Percentiles rank a stretch among this genome's conserved stretches.
Conservation (phyloP, 371 early-diverging fungal species). For the Mucor plumbeus region DNA sequence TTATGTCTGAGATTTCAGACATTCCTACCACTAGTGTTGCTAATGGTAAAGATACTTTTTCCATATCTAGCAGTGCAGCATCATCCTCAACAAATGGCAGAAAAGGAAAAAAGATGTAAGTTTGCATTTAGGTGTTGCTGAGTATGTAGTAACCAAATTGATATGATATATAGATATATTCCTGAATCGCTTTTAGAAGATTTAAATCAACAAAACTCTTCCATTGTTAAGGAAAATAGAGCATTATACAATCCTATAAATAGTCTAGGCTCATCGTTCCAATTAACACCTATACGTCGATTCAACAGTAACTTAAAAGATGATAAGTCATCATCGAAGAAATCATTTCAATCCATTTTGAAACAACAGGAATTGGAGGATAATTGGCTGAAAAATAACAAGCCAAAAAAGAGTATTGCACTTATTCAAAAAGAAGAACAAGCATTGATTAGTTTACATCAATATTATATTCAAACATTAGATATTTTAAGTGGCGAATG, state of each 20-base stretch:
- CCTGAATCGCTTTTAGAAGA: constrained; percentile 25
- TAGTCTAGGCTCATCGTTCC: constrained; percentile 35
- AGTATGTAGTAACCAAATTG: not conserved
- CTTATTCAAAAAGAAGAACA: constrained; percentile 54
- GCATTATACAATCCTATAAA: constrained; percentile 29
- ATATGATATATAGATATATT: constrained; percentile 26
- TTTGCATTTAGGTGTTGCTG: not conserved
- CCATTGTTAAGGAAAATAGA: not conserved
- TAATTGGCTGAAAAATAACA: constrained; percentile 38
- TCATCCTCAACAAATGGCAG: not conserved
- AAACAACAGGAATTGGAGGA: constrained; percentile 50
- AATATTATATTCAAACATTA: constrained; percentile 49
- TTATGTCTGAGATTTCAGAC: not conserved
- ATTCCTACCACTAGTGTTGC: not conserved
- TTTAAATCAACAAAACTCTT: not conserved
- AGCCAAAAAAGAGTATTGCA: constrained; percentile 45
- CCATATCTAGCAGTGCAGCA: not conserved
- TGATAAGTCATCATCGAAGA: not conserved
- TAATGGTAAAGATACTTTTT: not conserved
- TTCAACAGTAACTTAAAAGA: not conserved
- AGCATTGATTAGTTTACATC: constrained; percentile 39
- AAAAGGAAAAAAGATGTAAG: constrained; percentile 52
- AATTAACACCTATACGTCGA: constrained; percentile 35
- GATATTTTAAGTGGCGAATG: constrained; percentile 53
- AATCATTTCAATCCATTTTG: constrained; percentile 48